A percentile compares a stretch with the other conserved stretches of the same genome.
Conservation (phyloP, 306 rosid species). For the Begonia masoniana region DNA sequence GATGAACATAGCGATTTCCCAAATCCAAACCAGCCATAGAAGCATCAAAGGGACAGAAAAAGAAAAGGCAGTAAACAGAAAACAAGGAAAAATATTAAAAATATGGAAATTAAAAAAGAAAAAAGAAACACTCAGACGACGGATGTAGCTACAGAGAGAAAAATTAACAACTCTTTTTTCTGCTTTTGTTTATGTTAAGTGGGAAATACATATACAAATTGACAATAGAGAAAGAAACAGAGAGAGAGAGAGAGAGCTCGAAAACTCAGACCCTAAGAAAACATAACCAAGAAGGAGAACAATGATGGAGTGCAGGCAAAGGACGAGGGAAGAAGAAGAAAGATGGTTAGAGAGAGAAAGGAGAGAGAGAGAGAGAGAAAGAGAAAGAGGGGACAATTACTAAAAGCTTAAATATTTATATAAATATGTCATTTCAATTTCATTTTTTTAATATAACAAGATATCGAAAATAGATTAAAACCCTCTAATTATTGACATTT, state of each 20-base stretch:
- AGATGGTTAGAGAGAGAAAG: neutral
- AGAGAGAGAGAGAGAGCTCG: neutral
- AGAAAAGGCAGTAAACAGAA: neutral
- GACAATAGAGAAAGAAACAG: neutral
- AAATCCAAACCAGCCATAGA: conserved; percentile 13
- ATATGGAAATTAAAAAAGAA: neutral
- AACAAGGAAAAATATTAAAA: neutral
- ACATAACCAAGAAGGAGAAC: neutral
- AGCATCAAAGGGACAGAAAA: neutral
- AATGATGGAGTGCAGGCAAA: conserved; percentile 4
- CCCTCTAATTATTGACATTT: too few species aligned
- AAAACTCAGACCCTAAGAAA: neutral
- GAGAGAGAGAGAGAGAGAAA: neutral
- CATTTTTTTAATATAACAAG: too few species aligned
- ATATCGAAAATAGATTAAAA: too few species aligned
- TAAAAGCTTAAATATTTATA: conserved; percentile 9
- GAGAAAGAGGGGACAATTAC: neutral
- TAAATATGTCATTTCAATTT: neutral
- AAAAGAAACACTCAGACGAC: neutral
- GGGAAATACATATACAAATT: neutral
- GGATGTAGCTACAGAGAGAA: neutral
- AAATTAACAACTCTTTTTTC: neutral
- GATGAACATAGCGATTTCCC: conserved; percentile 7
- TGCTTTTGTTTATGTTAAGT: neutral
- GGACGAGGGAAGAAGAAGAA: neutral